Base-by-base conservation (phyloP, 768 basidiomycete genomes). In the Hypholoma sublateritium region DNA sequence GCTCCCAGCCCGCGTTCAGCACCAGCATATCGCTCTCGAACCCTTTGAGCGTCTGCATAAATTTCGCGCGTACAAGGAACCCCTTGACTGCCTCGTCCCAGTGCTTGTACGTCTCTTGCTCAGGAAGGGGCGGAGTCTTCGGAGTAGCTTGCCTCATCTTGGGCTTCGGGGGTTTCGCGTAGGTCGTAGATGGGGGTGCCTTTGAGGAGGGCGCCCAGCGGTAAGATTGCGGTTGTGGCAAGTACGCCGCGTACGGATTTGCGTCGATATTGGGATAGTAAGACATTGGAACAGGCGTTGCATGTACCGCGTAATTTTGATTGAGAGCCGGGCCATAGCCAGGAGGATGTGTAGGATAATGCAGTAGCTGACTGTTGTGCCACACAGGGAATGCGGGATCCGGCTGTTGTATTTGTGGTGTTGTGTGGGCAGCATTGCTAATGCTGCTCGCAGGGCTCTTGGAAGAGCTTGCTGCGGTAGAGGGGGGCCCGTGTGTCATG, bases 21-120 rank as follows among this genome's bases (percentile, higher is more conserved):
- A 89, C 78, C 4, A 91, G 65, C 73, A 91, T 80, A 63, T 92
- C 89, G n/a, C 77, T 70, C 61, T 88, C 84, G 46, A 92, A 83
- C 0, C 86, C 89, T 36, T 74, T 75, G 43, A 84, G 62, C 0
- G 87, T 77, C 63, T 90, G 85, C 1, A 70, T 75, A 19, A 91
- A 67, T 3, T 85, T 83, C 16, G 84, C 74, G 43, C 79, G 73
- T 13, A 69, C 65, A 58, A 91, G 65, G 56, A 91, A 91, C 7
- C 72, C 63, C 50, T 74, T 75, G 25, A 89, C 60, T 11, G 78
- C 77, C 21, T 76, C 70, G 57, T 90, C 87, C 88, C 88, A 91
- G 54, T 86, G 74, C 56, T 76, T 74, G 61, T 77, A 81, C 6
- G 75, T 69, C 50, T 76, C 69, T 19, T 69, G 67, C 50, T 70